Evolutionary conservation across 768 basidiomycete species (phyloP).

Genomic region (Candolleomyces efflorescens): DNA sequence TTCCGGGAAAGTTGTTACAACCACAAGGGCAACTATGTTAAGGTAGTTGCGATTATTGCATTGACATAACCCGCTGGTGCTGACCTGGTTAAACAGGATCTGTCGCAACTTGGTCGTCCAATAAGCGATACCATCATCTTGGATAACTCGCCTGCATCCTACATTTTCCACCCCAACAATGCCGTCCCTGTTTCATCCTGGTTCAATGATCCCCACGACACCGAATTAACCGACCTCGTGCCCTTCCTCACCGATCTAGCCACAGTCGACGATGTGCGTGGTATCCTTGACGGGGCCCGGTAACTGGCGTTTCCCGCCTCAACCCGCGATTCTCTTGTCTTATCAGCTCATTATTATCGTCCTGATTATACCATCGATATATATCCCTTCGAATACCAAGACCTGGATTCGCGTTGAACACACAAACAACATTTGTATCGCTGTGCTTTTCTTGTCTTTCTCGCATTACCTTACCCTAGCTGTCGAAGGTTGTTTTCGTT

Average conservation of each 20-base stretch:
- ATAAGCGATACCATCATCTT: slow-evolving; percentile 95
- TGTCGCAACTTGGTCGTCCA: slow-evolving; percentile 94
- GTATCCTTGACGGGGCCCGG: slow-evolving; percentile 83
- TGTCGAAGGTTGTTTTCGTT: neutral
- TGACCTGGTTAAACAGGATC: slow-evolving; percentile 52
- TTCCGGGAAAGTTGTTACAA: slow-evolving; percentile 99
- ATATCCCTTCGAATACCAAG: slow-evolving; percentile 2
- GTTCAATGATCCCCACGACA: slow-evolving; percentile 99
- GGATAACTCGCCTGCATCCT: slow-evolving; percentile 98
- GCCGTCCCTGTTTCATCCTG: slow-evolving; percentile 98
- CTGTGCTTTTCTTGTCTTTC: slow-evolving; percentile 2
- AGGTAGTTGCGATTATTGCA: slow-evolving; percentile 47
- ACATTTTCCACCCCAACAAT: slow-evolving; percentile 99
- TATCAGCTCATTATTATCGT: slow-evolving; percentile 4
- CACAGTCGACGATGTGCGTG: slow-evolving; percentile 85
- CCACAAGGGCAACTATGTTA: slow-evolving; percentile 98
- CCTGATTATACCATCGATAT: slow-evolving; percentile 2
- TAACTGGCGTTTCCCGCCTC: slow-evolving; percentile 21
- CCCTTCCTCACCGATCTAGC: slow-evolving; percentile 90
- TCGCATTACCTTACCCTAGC: slow-evolving; percentile 1
- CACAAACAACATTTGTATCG: neutral
- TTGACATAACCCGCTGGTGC: slow-evolving; percentile 4
- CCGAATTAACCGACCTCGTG: slow-evolving; percentile 92
- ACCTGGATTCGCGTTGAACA: neutral
- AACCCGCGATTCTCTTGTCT: neutral